Conservation (phyloP, 2,329 filamentous ascomycete genomes). For the Erysiphe neolycopersici region DNA sequence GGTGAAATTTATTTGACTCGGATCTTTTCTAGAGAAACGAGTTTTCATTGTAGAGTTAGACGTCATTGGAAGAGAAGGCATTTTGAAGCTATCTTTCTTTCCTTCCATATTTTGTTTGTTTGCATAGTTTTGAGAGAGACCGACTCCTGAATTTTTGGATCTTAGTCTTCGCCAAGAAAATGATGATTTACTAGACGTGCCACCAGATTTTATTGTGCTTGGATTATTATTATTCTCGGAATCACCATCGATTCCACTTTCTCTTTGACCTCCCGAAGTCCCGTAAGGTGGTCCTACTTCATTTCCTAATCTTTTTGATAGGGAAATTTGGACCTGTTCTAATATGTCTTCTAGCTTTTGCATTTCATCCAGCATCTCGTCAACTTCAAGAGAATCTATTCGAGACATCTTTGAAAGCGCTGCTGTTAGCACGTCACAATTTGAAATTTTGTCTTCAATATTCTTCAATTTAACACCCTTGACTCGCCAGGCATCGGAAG, state of each 20-base stretch:
- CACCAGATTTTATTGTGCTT: slow-evolving; percentile 21
- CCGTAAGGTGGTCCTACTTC: slow-evolving; percentile 62
- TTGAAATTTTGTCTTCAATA: slow-evolving; percentile 77
- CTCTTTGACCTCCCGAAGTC: slow-evolving; percentile 41
- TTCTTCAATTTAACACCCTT: slow-evolving; percentile 81
- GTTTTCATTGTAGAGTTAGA: slow-evolving; percentile 26
- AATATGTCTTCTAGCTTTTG: slow-evolving; percentile 63
- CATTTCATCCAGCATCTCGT: slow-evolving; percentile 84
- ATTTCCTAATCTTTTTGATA: slow-evolving; percentile 68
- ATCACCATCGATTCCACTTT: slow-evolving; percentile 23
- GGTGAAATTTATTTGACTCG: slow-evolving; percentile 40
- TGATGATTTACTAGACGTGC: slow-evolving; percentile 46
- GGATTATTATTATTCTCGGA: slow-evolving; percentile 22
- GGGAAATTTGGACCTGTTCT: slow-evolving; percentile 52
- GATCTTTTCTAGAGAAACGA: slow-evolving; percentile 44
- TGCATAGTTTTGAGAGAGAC: slow-evolving; percentile 24
- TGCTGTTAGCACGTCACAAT: slow-evolving; percentile 74
- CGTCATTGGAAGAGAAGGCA: slow-evolving; percentile 60
- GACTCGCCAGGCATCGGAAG: slow-evolving; percentile 77
- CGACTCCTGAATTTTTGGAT: slow-evolving; percentile 59
- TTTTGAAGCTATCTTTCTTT: slow-evolving; percentile 32
- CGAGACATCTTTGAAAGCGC: slow-evolving; percentile 59
- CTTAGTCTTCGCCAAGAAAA: slow-evolving; percentile 78
- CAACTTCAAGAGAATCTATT: slow-evolving; percentile 74
- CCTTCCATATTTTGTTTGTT: slow-evolving; percentile 19